These are phyloP conservation scores for Yamadazyma phyllophila DNA, from an alignment of 805 yeast genomes.

Conservation along the genomic window DNA sequence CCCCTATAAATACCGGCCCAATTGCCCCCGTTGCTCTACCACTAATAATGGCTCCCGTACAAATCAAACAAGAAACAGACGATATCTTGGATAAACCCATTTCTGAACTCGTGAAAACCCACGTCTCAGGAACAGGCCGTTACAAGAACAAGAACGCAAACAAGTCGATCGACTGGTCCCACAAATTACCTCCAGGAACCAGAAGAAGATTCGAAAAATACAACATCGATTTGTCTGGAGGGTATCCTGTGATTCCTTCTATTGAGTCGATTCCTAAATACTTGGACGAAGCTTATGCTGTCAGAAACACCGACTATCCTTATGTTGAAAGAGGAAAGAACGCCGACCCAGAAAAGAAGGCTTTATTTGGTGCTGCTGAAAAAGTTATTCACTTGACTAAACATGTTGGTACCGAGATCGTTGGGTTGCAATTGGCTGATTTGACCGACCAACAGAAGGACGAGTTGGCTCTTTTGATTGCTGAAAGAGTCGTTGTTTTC, in stretches of 20 bases:
- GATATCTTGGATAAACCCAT: constrained; percentile 10
- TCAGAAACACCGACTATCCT: constrained; percentile 21
- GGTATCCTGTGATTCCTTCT: constrained; percentile 24
- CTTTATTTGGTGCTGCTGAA: constrained; percentile 27
- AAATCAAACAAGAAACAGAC: not conserved
- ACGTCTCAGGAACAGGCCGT: constrained; percentile 8
- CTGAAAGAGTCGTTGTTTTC: constrained; percentile 30
- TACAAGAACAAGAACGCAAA: constrained; percentile 28
- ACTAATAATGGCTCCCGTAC: constrained; percentile 13
- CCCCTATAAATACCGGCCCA: not conserved
- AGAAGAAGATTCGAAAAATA: constrained; percentile 23
- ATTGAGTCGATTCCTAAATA: constrained; percentile 22
- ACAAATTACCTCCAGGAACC: constrained; percentile 20
- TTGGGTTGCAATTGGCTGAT: constrained; percentile 28
- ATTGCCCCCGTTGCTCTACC: not conserved
- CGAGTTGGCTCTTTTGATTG: constrained; percentile 28
- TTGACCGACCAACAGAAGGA: constrained; percentile 26
- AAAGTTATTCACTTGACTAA: constrained; percentile 25
- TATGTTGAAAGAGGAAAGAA: constrained; percentile 24
- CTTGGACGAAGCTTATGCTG: constrained; percentile 23
- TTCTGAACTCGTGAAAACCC: constrained; percentile 10
- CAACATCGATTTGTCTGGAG: constrained; percentile 23
- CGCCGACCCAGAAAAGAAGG: constrained; percentile 33
- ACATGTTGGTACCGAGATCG: constrained; percentile 28
- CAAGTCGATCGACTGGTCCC: constrained; percentile 15